These are phyloP conservation scores for Trametes cubensis DNA, from an alignment of 768 basidiomycete genomes.

Conservation along the genomic window DNA sequence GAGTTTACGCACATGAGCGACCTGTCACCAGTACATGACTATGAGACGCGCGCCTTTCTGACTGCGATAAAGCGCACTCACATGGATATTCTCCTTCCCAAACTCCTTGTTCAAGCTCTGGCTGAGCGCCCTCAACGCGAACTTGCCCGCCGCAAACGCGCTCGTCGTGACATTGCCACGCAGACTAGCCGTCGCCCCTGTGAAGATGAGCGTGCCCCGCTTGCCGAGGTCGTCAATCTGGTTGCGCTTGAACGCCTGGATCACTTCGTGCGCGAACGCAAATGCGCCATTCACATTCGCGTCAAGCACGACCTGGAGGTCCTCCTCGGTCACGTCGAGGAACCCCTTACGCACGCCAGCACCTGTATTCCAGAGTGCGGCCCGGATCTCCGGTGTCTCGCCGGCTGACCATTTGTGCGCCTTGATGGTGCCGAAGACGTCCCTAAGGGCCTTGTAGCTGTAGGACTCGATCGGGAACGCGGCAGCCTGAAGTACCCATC, in stretches of 20 bases:
- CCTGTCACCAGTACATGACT: constrained; percentile 36
- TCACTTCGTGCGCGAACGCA: constrained; percentile 41
- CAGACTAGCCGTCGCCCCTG: constrained; percentile 45
- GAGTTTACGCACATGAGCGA: constrained; percentile 60
- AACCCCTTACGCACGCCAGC: constrained; percentile 42
- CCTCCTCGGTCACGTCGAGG: constrained; percentile 43
- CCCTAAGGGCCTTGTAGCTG: constrained; percentile 33
- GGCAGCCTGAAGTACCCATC: constrained; percentile 34
- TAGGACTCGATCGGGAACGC: constrained; percentile 43
- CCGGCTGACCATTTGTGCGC: constrained; percentile 34
- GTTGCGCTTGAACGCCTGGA: constrained; percentile 40
- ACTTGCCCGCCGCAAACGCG: constrained; percentile 46
- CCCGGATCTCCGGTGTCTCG: constrained; percentile 38
- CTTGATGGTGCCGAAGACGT: constrained; percentile 39
- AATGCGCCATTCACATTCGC: constrained; percentile 42
- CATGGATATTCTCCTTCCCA: constrained; percentile 48
- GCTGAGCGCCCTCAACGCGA: constrained; percentile 43
- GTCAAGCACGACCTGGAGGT: constrained; percentile 34
- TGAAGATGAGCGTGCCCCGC: constrained; percentile 47
- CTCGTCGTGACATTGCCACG: constrained; percentile 44
- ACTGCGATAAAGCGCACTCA: constrained; percentile 21
- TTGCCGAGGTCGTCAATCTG: constrained; percentile 36
- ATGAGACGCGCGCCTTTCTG: background rate
- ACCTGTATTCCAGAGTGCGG: constrained; percentile 44
- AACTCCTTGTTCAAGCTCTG: constrained; percentile 50